Percentiles rank a stretch among this genome's conserved stretches.
phyloP scores from a whole-genome alignment of 2,329 filamentous ascomycete species.

The Metarhizium anisopliae region DNA sequence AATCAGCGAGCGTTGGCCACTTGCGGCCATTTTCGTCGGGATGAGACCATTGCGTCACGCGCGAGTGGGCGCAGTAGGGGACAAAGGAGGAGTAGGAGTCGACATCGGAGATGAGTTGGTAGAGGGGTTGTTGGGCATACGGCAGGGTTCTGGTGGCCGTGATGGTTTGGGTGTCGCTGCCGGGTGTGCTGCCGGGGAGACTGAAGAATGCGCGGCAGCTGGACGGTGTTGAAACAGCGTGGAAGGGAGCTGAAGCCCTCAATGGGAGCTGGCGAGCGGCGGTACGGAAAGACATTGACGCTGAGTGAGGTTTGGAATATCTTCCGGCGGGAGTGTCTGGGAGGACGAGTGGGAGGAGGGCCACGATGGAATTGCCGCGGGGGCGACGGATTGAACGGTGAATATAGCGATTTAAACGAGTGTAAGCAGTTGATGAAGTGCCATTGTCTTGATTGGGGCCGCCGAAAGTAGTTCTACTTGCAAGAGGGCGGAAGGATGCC shows the following conservation, averaged over 20 bases:
- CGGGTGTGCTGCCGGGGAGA: constrained; percentile 13
- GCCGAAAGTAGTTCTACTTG: no score
- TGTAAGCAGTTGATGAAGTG: not conserved
- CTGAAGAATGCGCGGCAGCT: constrained; percentile 11
- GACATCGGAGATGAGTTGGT: constrained; percentile 81
- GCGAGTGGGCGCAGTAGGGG: constrained; percentile 76
- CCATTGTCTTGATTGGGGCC: no score
- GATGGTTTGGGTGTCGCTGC: constrained; percentile 48
- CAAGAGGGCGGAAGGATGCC: no score
- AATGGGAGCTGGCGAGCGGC: not conserved
- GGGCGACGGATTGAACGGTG: no score
- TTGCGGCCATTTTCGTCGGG: constrained; percentile 38
- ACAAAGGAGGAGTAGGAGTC: constrained; percentile 78
- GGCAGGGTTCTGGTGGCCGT: constrained; percentile 68
- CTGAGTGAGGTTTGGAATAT: not conserved
- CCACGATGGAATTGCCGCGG: not conserved
- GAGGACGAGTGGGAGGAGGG: not conserved
- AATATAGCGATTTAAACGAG: not conserved
- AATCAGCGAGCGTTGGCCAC: constrained; percentile 66
- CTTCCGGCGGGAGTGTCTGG: not conserved
- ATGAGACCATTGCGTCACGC: constrained; percentile 65
- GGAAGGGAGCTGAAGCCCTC: not conserved
- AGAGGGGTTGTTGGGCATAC: constrained; percentile 63
- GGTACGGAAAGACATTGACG: constrained; percentile 1
- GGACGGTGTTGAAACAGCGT: not conserved